Evolutionary conservation across 2,329 filamentous ascomycete species (phyloP).

Genomic region (Pseudogymnoascus sp.): DNA sequence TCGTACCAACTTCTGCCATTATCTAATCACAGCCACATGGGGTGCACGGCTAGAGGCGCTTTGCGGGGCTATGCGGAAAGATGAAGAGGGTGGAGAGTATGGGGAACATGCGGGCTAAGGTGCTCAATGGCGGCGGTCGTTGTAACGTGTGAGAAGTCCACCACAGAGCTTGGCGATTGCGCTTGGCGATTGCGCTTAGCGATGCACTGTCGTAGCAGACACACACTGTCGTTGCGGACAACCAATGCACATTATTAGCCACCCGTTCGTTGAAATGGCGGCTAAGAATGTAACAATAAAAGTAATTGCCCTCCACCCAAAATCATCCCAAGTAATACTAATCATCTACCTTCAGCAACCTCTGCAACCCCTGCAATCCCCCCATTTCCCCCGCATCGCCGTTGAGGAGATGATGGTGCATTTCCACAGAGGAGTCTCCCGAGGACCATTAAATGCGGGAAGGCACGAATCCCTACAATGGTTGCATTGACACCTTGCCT

Average conservation of each 20-base stretch:
- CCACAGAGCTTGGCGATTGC: neutral
- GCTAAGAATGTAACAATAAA: neutral
- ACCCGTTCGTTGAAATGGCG: neutral
- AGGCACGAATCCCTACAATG: neutral
- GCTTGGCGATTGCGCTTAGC: neutral
- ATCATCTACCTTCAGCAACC: neutral
- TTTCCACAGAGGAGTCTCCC: neutral
- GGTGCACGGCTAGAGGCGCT: neutral
- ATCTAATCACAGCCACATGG: neutral
- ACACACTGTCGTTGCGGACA: no score
- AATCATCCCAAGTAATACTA: neutral
- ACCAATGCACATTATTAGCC: neutral
- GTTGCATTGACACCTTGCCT: neutral
- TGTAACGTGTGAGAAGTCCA: neutral
- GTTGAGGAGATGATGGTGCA: neutral
- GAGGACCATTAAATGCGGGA: neutral
- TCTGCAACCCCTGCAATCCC: neutral
- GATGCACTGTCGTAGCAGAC: neutral
- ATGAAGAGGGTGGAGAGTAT: neutral
- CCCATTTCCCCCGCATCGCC: neutral
- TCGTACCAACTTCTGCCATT: neutral
- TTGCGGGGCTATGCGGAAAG: neutral
- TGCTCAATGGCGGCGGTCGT: neutral
- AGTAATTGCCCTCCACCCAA: neutral
- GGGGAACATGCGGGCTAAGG: neutral